Evolutionary conservation across 208 protist genomes (phyloP), one percentile per base, ranked within the genome.

Genomic region (Acanthamoeba royreba): DNA sequence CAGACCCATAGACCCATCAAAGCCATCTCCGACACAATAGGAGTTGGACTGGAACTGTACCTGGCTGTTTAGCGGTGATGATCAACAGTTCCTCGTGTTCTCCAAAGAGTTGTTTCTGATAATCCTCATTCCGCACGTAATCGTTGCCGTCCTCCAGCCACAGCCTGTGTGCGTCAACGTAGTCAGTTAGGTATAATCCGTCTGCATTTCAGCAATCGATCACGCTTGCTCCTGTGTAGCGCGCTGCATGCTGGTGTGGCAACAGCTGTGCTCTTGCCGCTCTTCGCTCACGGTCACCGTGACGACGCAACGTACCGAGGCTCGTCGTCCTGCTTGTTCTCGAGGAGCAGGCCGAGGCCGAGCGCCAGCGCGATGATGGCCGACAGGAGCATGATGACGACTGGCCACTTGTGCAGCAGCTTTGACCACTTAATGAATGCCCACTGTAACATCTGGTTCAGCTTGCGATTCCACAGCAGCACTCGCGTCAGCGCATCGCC

Each of bases 271-370:
- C n/a, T n/a, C n/a, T n/a, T n/a, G n/a, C n/a, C n/a, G n/a, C n/a
- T n/a, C n/a, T n/a, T n/a, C n/a, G n/a, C n/a, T n/a, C n/a, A n/a
- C n/a, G n/a, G n/a, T n/a, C n/a, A n/a, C n/a, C n/a, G n/a, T n/a
- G n/a, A n/a, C n/a, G n/a, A n/a, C n/a, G 33, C 2, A 2, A 45
- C 11, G 63, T 43, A 77, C 63, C 63, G n/a, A n/a, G 77, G 77
- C 42, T 87, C 31, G 77, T 87, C 77, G 77, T 87, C 77, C n/a
- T 87, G 77, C 28, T 87, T 3, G 77, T 87, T 33, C 28, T 58
- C 46, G 28, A 87, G 77, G n/a, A 87, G 35, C 33, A 87, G 22
- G 43, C 77, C 77, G 31, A 87, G 35, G 77, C 28, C 31, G 42
- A 87, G n/a, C 43, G 43, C 77, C 11, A 38, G 43, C 33, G 47